Base-by-base conservation (phyloP, 805 yeast species). In the Ascoidea tarda region DNA sequence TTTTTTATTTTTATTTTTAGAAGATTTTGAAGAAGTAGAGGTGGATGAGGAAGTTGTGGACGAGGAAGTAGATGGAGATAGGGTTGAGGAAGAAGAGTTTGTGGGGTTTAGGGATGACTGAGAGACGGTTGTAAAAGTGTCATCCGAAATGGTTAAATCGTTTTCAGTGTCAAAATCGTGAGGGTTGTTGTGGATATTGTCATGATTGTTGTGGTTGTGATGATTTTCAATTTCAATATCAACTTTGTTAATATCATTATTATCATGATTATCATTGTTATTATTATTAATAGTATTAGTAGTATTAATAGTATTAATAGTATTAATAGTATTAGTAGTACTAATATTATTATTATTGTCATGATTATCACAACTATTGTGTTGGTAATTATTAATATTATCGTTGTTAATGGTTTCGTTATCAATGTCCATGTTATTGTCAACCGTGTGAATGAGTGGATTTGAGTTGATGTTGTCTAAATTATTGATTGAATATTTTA, bases 401-500 rank as follows among this genome's bases (percentile, higher is more conserved):
- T 44, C 33, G 2, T 50, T 48, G 38, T 51, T 47, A 42, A 50
- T 50, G 50, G 16, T 48, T 32, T 10, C 50, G 21, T n/a, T 49
- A 44, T 21, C 28, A 44, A 6, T 16, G 14, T 52, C 58, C 57
- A 47, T 62, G 48, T 8, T 55, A 53, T 38, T 38, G 14, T 33
- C 16, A 33, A 33, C 14, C 6, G 63, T 65, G 58, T 69, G 68
- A 38, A 64, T 63, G 55, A 67, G 67, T 31, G 69, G 69, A 58
- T 71, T 69, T 53, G 69, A 70, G 55, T 66, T 69, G 51, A 70
- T 69, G 46, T 73, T 61, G 64, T 72, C 68, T n/a, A 63, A 58
- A 46, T 68, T 69, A 52, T 71, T 62, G 56, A 68, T 66, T 49
- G 67, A 65, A 58, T 76, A 67, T 78, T 78, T 74, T 56, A 69